These are phyloP conservation scores for Pythium utonaiense DNA, from an alignment of 352 stramenopile species.

Conservation along the genomic window DNA sequence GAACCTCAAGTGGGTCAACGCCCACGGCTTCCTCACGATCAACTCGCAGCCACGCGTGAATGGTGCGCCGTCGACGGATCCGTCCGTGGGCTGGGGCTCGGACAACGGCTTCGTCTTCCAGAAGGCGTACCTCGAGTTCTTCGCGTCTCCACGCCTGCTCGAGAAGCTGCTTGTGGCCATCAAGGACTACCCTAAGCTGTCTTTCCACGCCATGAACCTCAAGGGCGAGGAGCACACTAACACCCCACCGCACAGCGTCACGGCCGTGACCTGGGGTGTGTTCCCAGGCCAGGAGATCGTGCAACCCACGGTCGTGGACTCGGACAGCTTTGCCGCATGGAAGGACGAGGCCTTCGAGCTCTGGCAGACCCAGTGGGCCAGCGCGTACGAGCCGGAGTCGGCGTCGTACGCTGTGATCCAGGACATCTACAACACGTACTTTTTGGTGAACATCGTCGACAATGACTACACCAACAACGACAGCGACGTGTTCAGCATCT, in stretches of 20 bases:
- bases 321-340: slow-evolving; percentile 92
- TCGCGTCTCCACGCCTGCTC: slow-evolving; percentile 86
- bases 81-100: slow-evolving; percentile 94
- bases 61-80: slow-evolving; percentile 85
- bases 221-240: slow-evolving; percentile 71
- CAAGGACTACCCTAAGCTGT: slow-evolving; percentile 67
- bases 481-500: slow-evolving; percentile 81
- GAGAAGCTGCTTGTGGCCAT: slow-evolving; percentile 52
- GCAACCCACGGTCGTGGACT: slow-evolving; percentile 97
- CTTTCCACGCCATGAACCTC: slow-evolving; percentile 74
- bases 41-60: slow-evolving; percentile 93
- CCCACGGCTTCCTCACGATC: slow-evolving; percentile 93
- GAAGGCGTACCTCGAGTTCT: slow-evolving; percentile 99
- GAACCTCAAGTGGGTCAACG: slow-evolving; percentile 84
- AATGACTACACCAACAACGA: slow-evolving; percentile 94
- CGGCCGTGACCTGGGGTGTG: slow-evolving; percentile 97
- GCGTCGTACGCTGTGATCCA: slow-evolving; percentile 53
- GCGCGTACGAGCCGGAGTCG: slow-evolving; percentile 90
- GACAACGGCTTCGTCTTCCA: slow-evolving; percentile 96
- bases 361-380: slow-evolving; percentile 97
- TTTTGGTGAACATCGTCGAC: slow-evolving; percentile 98
- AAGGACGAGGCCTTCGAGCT: slow-evolving; percentile 97
- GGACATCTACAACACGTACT: slow-evolving; percentile 95
- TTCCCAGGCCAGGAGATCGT: slow-evolving; percentile 94
- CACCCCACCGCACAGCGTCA: slow-evolving; percentile 82